Conservation (phyloP, 768 basidiomycete genomes). For the Naganishia randhawae region DNA sequence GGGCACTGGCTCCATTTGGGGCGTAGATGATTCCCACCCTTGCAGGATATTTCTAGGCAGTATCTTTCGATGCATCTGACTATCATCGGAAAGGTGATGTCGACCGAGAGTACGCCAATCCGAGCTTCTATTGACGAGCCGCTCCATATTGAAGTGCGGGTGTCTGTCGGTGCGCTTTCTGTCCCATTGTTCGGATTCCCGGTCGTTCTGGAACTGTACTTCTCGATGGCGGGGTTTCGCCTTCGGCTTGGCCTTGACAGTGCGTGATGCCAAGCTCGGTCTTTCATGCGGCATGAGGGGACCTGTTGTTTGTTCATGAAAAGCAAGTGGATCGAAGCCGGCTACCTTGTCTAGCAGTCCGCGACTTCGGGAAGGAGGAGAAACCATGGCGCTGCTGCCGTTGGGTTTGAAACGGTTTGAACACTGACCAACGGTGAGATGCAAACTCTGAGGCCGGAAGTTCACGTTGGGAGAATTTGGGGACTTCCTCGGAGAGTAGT, state of each 20-base stretch:
- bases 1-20: neutral
- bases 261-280: neutral
- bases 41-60: slow-evolving; percentile 1
- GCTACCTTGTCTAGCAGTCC: slow-evolving; percentile 13
- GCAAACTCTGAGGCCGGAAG: neutral
- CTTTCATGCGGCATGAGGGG: neutral
- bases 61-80: neutral
- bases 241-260: slow-evolving; percentile 11
- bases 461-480: neutral
- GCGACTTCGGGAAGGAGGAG: neutral
- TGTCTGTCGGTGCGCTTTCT: neutral
- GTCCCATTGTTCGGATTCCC: neutral
- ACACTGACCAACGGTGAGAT: too few relatives aligned
- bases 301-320: neutral
- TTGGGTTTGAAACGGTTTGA: neutral
- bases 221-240: neutral
- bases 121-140: neutral
- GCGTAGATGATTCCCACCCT: neutral
- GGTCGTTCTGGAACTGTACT: neutral
- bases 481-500: neutral
- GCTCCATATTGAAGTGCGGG: neutral
- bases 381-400: neutral
- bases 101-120: too few relatives aligned
- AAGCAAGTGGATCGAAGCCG: neutral
- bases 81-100: neutral